phyloP scores from a whole-genome alignment of 106 monocot species.

The Dioscorea alata region DNA sequence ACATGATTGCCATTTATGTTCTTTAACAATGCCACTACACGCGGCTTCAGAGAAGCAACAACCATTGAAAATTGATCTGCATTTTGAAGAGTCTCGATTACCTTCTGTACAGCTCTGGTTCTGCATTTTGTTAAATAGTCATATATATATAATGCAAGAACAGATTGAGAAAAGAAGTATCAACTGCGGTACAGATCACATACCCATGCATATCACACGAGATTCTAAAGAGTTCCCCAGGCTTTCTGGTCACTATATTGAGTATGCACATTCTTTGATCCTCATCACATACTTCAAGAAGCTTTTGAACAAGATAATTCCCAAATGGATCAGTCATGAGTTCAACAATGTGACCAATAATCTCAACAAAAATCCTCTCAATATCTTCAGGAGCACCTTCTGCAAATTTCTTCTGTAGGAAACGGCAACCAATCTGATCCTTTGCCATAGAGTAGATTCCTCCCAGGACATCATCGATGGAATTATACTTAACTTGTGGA shows the following conservation, averaged over 20 bases:
- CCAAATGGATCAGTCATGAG: conserved; percentile 57
- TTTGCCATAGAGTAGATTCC: conserved; percentile 42
- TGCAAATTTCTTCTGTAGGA: conserved; percentile 34
- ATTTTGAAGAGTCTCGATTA: conserved; percentile 47
- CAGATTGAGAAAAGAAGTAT: too few species aligned
- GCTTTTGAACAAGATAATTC: conserved; percentile 54
- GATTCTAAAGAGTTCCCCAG: conserved; percentile 29
- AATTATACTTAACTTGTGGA: conserved; percentile 12
- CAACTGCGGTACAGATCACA: not conserved
- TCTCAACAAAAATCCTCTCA: conserved; percentile 46
- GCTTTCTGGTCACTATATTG: conserved; percentile 26
- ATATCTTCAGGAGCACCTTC: conserved; percentile 38
- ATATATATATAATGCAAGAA: too few species aligned
- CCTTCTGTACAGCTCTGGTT: conserved; percentile 52
- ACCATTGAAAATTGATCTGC: conserved; percentile 34
- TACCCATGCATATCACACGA: conserved; percentile 74
- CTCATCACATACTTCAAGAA: conserved; percentile 48
- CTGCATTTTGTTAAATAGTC: conserved; percentile 10
- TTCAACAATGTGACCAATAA: conserved; percentile 51
- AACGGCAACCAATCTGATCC: conserved; percentile 50
- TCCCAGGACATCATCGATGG: conserved; percentile 26
- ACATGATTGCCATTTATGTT: conserved; percentile 67
- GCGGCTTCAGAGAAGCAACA: conserved; percentile 35
- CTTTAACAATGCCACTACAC: conserved; percentile 39
- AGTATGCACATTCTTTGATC: conserved; percentile 38